These are phyloP conservation scores for Penicilliopsis zonata DNA, from an alignment of 495 filamentous ascomycete species.

Conservation along the genomic window DNA sequence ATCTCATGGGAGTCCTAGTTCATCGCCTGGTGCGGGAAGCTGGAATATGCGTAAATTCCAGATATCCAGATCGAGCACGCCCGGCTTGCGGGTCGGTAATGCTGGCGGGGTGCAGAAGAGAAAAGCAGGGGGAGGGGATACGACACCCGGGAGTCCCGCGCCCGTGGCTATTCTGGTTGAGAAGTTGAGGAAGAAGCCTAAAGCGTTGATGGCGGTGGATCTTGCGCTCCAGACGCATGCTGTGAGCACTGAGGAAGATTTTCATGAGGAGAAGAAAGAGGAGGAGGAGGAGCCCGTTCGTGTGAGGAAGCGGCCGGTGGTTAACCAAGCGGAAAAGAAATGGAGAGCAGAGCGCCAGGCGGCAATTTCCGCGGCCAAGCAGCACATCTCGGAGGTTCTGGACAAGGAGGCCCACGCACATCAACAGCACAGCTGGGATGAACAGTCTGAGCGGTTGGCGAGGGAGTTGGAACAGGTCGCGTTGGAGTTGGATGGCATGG, in stretches of 20 bases:
- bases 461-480: slow-evolving; percentile 34
- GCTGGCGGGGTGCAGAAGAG: slow-evolving; percentile 30
- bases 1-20: slow-evolving; percentile 3
- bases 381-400: slow-evolving; percentile 20
- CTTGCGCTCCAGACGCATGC: slow-evolving; percentile 9
- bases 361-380: slow-evolving; percentile 27
- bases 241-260: not conserved
- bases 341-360: slow-evolving; percentile 29
- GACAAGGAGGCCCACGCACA: slow-evolving; percentile 20
- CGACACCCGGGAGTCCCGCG: too few species aligned
- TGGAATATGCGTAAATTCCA: slow-evolving; percentile 27
- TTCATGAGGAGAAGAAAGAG: not conserved
- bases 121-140: slow-evolving; percentile 13
- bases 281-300: slow-evolving; percentile 4
- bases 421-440: slow-evolving; percentile 26
- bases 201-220: slow-evolving; percentile 27
- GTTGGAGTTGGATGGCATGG: slow-evolving; percentile 24
- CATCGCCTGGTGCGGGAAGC: slow-evolving; percentile 8
- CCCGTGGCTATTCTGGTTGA: slow-evolving; percentile 32
- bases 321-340: slow-evolving; percentile 30
- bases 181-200: slow-evolving; percentile 23
- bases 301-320: slow-evolving; percentile 29
- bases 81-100: slow-evolving; percentile 10
- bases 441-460: slow-evolving; percentile 31
- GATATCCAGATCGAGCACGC: slow-evolving; percentile 24